Evolutionary conservation across 2,329 filamentous ascomycete genomes (phyloP).

Genomic region (Nemania abortiva): DNA sequence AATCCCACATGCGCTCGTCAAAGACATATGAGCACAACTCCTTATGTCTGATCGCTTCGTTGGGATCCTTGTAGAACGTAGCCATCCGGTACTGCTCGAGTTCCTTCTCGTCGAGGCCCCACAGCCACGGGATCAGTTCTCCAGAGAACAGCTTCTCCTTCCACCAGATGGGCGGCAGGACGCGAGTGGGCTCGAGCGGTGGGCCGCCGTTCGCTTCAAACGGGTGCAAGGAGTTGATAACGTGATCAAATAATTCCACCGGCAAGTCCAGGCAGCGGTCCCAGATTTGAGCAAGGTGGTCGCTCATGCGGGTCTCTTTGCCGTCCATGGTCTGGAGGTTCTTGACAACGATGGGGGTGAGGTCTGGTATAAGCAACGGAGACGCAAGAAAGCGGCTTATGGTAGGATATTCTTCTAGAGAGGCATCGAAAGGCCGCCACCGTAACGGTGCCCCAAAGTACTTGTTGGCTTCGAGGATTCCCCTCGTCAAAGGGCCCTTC

Average conservation of each 20-base stretch:
- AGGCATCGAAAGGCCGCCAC: neutral
- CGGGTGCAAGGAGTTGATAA: conserved; percentile 34
- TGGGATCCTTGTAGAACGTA: neutral
- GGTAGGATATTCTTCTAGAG: too few species aligned
- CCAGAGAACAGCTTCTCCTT: conserved; percentile 35
- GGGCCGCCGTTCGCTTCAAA: conserved; percentile 24
- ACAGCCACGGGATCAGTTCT: conserved; percentile 43
- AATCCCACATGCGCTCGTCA: conserved; percentile 40
- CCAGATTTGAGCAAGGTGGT: neutral
- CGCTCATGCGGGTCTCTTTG: neutral
- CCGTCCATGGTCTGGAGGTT: conserved; percentile 28
- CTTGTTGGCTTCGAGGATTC: conserved; percentile 34
- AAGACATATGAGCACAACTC: conserved; percentile 6
- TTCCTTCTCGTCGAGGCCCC: conserved; percentile 31
- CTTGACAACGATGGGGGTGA: conserved; percentile 27
- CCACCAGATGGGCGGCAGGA: conserved; percentile 39
- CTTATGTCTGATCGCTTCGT: neutral
- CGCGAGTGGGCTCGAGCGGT: conserved; percentile 35
- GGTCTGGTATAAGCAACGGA: conserved; percentile 2
- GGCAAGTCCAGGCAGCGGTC: conserved; percentile 19
- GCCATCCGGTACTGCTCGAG: neutral
- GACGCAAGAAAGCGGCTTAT: conserved; percentile 23
- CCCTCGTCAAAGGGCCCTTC: neutral
- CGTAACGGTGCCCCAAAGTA: conserved; percentile 30
- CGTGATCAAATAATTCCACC: conserved; percentile 27